phyloP scores from a whole-genome alignment of 345 rosid genomes.

The Lepidium sativum region DNA sequence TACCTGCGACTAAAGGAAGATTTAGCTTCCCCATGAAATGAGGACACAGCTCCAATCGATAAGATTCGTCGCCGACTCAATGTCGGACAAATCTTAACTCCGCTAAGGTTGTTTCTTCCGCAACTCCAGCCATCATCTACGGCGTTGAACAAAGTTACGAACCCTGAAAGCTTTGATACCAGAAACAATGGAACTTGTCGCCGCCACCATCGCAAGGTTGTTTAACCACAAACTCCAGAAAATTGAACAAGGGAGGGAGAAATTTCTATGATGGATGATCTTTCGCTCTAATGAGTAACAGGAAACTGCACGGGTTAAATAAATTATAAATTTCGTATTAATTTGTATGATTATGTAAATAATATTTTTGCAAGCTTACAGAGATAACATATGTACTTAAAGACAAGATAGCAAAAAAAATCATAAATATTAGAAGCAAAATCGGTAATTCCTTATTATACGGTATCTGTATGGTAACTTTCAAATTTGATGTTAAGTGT shows the following conservation, averaged over 20 bases:
- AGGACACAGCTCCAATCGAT: not conserved
- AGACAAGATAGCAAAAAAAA: too few relatives aligned
- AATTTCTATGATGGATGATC: not conserved
- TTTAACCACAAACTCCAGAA: not conserved
- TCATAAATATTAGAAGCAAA: too few relatives aligned
- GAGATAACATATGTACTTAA: too few relatives aligned
- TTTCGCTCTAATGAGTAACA: not conserved
- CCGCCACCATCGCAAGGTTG: not conserved
- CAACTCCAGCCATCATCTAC: not conserved
- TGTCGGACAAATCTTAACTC: not conserved
- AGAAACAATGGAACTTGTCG: conserved; percentile 19
- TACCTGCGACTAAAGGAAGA: conserved; percentile 7
- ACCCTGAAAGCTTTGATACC: conserved; percentile 18
- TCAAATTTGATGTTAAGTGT: too few relatives aligned
- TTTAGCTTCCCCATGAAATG: not conserved
- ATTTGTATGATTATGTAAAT: too few relatives aligned
- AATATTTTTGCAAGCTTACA: too few relatives aligned
- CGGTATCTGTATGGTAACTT: too few relatives aligned
- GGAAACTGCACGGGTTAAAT: too few relatives aligned
- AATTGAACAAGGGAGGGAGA: not conserved
- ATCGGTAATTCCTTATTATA: too few relatives aligned
- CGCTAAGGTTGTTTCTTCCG: not conserved
- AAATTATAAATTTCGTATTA: too few relatives aligned
- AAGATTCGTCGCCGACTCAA: conserved; percentile 8
- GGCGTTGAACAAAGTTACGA: conserved; percentile 7